A percentile compares a stretch with the other conserved stretches of the same genome.
Conservation (phyloP, 345 rosid genomes). For the Arabis alpina region DNA sequence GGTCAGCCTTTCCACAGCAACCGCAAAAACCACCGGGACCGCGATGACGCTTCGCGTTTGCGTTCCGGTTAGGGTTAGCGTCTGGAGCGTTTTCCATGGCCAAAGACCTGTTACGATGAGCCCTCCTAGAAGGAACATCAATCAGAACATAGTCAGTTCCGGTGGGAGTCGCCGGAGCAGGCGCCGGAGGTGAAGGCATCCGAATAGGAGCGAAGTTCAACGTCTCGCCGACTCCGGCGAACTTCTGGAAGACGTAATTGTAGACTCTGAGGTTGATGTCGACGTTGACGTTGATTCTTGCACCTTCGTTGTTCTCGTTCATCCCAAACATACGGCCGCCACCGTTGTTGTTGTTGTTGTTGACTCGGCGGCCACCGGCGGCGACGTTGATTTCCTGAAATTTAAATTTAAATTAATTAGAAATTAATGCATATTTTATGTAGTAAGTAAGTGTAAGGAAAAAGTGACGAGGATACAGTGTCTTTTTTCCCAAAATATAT, state of each 20-base stretch:
- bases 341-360: not conserved
- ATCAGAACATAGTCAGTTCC: slow-evolving; percentile 26
- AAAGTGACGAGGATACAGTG: not conserved
- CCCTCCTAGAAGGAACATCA: slow-evolving; percentile 38
- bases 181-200: not conserved
- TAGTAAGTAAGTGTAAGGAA: slow-evolving; percentile 4
- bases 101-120: not conserved
- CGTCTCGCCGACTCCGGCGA: slow-evolving; percentile 34
- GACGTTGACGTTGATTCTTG: slow-evolving; percentile 15
- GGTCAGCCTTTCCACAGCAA: not conserved
- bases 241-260: slow-evolving; percentile 9
- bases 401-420: not conserved
- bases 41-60: not conserved
- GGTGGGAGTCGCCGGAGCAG: slow-evolving; percentile 1
- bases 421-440: slow-evolving; percentile 10
- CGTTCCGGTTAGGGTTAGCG: slow-evolving; percentile 3
- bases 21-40: not conserved
- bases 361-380: not conserved
- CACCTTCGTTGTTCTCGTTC: not conserved
- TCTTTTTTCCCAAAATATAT: not conserved
- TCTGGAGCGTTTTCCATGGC: not conserved
- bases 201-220: slow-evolving; percentile 22
- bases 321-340: not conserved
- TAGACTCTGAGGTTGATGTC: slow-evolving; percentile 31
- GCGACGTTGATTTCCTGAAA: slow-evolving; percentile 21